Conservation (phyloP, 257 asterid species). For the Solanum gandarillasii region DNA sequence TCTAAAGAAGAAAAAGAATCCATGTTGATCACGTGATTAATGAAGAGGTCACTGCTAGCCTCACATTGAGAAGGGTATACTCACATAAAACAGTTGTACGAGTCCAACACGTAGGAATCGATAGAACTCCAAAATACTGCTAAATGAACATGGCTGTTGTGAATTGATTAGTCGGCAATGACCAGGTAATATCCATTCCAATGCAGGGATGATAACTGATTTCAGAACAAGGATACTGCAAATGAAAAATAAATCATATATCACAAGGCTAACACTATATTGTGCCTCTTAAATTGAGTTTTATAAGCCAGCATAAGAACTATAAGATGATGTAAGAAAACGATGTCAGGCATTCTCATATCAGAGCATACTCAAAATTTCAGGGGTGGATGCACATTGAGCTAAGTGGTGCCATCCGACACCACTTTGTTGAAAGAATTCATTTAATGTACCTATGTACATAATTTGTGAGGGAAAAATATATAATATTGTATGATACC, state of each 20-base stretch:
- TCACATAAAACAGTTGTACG: constrained; percentile 76
- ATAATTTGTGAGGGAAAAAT: neutral
- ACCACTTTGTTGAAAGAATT: neutral
- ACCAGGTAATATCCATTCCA: constrained; percentile 79
- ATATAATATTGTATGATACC: neutral
- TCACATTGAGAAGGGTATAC: constrained; percentile 17
- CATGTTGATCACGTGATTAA: neutral
- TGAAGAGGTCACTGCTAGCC: neutral
- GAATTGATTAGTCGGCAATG: constrained; percentile 24
- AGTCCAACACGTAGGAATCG: constrained; percentile 61
- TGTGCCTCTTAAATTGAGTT: neutral
- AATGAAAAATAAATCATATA: neutral
- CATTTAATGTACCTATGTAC: neutral
- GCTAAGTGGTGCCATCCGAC: neutral
- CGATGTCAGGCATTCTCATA: neutral
- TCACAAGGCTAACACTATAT: neutral
- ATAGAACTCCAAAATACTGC: constrained; percentile 58
- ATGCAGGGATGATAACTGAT: constrained; percentile 58
- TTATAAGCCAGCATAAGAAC: neutral
- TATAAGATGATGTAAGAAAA: neutral
- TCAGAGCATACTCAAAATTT: neutral
- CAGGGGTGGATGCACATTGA: neutral
- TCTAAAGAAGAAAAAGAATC: neutral
- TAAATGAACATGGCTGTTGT: constrained; percentile 37
- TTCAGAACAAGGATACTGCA: constrained; percentile 81